Conservation (phyloP, 139 green algal species). For the Monoraphidium neglectum region DNA sequence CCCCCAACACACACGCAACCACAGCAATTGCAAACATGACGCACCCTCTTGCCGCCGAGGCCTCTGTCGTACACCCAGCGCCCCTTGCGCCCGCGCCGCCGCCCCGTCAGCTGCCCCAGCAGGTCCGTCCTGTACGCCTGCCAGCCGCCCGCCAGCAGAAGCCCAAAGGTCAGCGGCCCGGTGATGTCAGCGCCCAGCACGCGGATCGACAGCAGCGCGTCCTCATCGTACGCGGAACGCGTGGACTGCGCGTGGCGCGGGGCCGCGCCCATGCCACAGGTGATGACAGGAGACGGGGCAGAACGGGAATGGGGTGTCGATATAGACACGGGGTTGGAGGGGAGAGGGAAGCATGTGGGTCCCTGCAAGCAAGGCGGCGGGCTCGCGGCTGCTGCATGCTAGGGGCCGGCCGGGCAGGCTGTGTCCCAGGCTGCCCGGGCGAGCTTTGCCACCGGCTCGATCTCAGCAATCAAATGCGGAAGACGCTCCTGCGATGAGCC, state of each 20-base stretch:
- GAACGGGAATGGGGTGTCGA: background rate
- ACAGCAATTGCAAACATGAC: too few species aligned
- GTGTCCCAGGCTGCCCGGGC: background rate
- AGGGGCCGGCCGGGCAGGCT: background rate
- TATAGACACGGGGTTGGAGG: background rate
- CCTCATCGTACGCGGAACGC: background rate
- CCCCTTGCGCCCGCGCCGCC: too few species aligned
- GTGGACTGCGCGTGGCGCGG: background rate
- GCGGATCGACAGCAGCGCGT: slow-evolving; percentile 11
- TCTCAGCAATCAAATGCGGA: too few species aligned
- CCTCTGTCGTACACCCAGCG: too few species aligned
- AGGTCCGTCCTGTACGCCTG: too few species aligned
- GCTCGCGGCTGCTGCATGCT: background rate
- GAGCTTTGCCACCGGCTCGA: background rate
- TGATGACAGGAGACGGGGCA: background rate
- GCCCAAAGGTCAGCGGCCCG: too few species aligned
- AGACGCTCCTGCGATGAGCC: too few species aligned
- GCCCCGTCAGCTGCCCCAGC: too few species aligned
- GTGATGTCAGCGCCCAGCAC: slow-evolving; percentile 26
- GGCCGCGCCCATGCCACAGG: background rate
- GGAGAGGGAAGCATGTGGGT: background rate
- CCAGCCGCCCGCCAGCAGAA: too few species aligned
- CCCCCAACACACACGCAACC: too few species aligned
- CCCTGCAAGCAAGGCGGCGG: background rate
- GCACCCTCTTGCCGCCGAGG: too few species aligned